Evolutionary conservation across 192 early-diverging fungal species (phyloP).

Genomic region (Gonapodya prolifera): DNA sequence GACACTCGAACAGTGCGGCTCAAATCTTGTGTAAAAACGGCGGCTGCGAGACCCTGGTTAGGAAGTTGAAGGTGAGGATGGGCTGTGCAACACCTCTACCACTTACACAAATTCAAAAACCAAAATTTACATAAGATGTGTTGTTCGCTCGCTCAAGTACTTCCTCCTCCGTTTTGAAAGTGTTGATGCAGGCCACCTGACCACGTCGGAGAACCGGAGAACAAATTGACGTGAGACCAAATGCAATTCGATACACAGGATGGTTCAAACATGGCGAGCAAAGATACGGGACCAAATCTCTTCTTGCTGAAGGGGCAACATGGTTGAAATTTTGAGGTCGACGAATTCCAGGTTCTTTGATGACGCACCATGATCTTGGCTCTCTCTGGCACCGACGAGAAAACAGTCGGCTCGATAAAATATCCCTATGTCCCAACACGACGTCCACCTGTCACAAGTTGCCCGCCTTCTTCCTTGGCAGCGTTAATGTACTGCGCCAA

Average conservation of each 20-base stretch:
- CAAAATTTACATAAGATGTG: slow-evolving; percentile 36
- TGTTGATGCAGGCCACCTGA: slow-evolving; percentile 45
- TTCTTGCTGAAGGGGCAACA: too few species aligned
- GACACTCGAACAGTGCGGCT: slow-evolving; percentile 1
- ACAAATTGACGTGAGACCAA: neutral
- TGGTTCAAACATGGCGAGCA: too few species aligned
- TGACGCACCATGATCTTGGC: slow-evolving; percentile 17
- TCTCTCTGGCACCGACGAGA: slow-evolving; percentile 23
- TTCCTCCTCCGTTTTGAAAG: slow-evolving; percentile 67
- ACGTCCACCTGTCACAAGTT: slow-evolving; percentile 50
- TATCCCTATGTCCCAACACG: slow-evolving; percentile 30
- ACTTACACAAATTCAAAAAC: too few species aligned
- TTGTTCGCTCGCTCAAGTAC: slow-evolving; percentile 63
- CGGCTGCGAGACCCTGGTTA: neutral
- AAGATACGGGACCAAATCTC: slow-evolving; percentile 92
- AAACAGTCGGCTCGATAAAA: slow-evolving; percentile 53
- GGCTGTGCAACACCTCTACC: neutral
- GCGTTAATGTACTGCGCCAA: slow-evolving; percentile 31
- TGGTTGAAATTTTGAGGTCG: slow-evolving; percentile 48
- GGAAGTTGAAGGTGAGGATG: neutral
- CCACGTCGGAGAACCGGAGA: neutral
- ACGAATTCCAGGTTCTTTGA: too few species aligned
- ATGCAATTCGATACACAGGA: neutral
- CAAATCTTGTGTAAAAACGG: neutral
- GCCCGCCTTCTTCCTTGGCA: slow-evolving; percentile 57